Conservation (phyloP, 495 filamentous ascomycete genomes). For the Podospora appendiculata region DNA sequence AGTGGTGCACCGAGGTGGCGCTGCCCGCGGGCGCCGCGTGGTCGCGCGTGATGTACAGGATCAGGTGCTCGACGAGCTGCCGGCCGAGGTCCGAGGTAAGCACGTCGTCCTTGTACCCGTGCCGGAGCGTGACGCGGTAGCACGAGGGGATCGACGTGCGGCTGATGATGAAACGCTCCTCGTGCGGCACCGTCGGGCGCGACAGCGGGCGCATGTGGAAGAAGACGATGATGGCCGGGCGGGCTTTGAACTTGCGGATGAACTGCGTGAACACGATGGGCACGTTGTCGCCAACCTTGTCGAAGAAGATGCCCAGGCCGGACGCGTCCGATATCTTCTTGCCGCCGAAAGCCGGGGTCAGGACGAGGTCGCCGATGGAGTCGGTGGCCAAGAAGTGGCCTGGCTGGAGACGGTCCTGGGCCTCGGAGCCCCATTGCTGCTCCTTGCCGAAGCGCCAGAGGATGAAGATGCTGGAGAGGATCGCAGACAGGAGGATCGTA, state of each 20-base stretch:
- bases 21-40: not conserved
- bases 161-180: slow-evolving; percentile 26
- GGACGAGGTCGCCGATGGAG: slow-evolving; percentile 7
- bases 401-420: slow-evolving; percentile 44
- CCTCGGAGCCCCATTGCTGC: slow-evolving; percentile 62
- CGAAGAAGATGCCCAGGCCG: slow-evolving; percentile 56
- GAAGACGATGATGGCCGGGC: slow-evolving; percentile 47
- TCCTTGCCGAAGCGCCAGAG: slow-evolving; percentile 72
- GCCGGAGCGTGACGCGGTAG: slow-evolving; percentile 56
- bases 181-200: slow-evolving; percentile 33
- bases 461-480: slow-evolving; percentile 54
- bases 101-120: slow-evolving; percentile 58
- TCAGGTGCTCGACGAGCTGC: slow-evolving; percentile 45
- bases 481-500: slow-evolving; percentile 51
- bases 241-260: slow-evolving; percentile 47
- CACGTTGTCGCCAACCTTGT: slow-evolving; percentile 44
- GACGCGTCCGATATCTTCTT: slow-evolving; percentile 27
- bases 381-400: slow-evolving; percentile 27
- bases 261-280: slow-evolving; percentile 53
- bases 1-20: slow-evolving; percentile 13
- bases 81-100: slow-evolving; percentile 48
- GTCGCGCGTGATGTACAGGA: slow-evolving; percentile 19
- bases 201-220: slow-evolving; percentile 50
- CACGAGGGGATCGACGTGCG: slow-evolving; percentile 40
- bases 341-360: slow-evolving; percentile 30